phyloP scores from a whole-genome alignment of 495 filamentous ascomycete genomes.

The Glonium stellatum region DNA sequence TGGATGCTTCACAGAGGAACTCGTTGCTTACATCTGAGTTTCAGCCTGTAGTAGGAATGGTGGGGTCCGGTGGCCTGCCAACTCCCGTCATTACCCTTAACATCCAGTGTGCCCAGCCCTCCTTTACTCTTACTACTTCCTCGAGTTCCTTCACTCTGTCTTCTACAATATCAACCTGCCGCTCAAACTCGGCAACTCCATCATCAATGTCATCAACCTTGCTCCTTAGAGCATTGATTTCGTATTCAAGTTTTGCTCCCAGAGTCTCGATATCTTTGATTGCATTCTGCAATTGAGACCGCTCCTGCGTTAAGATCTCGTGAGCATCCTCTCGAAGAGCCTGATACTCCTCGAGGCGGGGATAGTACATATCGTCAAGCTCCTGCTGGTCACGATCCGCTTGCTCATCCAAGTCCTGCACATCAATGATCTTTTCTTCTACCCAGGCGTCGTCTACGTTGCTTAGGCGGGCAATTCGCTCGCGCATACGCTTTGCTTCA shows the following conservation, averaged over 20 bases:
- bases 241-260: slow-evolving; percentile 87
- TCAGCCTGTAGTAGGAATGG: background rate
- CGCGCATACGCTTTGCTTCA: slow-evolving; percentile 54
- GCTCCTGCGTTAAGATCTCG: slow-evolving; percentile 61
- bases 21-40: background rate
- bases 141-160: slow-evolving; percentile 63
- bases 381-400: slow-evolving; percentile 55
- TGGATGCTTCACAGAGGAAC: no score
- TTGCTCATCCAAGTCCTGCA: slow-evolving; percentile 57
- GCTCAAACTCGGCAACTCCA: slow-evolving; percentile 70
- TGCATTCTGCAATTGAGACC: slow-evolving; percentile 58
- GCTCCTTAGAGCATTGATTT: slow-evolving; percentile 69
- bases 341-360: slow-evolving; percentile 58
- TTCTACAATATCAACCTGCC: slow-evolving; percentile 75
- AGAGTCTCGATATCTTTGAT: slow-evolving; percentile 77
- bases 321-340: slow-evolving; percentile 56
- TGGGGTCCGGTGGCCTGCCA: slow-evolving; percentile 34
- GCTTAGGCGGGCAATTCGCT: slow-evolving; percentile 44
- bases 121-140: slow-evolving; percentile 20
- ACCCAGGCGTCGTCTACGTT: slow-evolving; percentile 58
- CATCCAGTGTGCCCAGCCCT: slow-evolving; percentile 46
- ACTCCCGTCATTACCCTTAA: slow-evolving; percentile 53
- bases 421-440: slow-evolving; percentile 50
- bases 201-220: slow-evolving; percentile 87
- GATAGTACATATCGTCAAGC: slow-evolving; percentile 60